Conservation (phyloP, 768 basidiomycete species). For the Trametes cinnabarina region DNA sequence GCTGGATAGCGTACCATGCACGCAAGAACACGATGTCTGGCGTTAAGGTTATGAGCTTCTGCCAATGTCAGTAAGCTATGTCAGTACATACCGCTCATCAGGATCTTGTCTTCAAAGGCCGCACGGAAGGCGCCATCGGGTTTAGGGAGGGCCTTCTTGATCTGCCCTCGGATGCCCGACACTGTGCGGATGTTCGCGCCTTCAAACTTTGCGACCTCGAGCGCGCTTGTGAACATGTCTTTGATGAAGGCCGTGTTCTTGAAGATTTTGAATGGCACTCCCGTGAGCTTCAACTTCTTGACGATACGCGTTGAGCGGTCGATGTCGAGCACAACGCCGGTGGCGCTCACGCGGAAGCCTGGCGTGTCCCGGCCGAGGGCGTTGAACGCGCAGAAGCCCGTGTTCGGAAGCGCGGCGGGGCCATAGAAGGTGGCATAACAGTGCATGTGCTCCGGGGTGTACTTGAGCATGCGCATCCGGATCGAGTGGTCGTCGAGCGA, state of each 20-base stretch:
- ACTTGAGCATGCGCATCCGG: conserved; percentile 99
- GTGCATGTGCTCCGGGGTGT: conserved; percentile 99
- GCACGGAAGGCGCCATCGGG: conserved; percentile 95
- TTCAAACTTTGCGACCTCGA: conserved; percentile 98
- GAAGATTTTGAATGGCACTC: conserved; percentile 94
- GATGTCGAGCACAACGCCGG: conserved; percentile 91
- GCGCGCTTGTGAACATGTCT: conserved; percentile 92
- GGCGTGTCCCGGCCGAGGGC: conserved; percentile 61
- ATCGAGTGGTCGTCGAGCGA: conserved; percentile 97
- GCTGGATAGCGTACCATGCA: conserved; percentile 95
- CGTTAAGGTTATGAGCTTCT: not conserved
- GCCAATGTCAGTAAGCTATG: too few relatives aligned
- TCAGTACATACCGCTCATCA: conserved; percentile 80
- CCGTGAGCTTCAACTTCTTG: conserved; percentile 97
- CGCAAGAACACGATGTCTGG: conserved; percentile 88
- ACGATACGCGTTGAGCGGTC: conserved; percentile 93
- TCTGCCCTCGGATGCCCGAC: conserved; percentile 92
- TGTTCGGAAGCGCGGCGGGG: conserved; percentile 87
- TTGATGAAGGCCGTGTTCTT: conserved; percentile 98
- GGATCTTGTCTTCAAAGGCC: conserved; percentile 96
- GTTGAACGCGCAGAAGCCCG: conserved; percentile 97
- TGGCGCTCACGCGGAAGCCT: conserved; percentile 88
- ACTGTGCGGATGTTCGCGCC: conserved; percentile 96
- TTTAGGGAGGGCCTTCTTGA: conserved; percentile 94
- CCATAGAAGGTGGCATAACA: conserved; percentile 98